phyloP scores from a whole-genome alignment of 352 stramenopile species.

The Pythium vanterpoolii region DNA sequence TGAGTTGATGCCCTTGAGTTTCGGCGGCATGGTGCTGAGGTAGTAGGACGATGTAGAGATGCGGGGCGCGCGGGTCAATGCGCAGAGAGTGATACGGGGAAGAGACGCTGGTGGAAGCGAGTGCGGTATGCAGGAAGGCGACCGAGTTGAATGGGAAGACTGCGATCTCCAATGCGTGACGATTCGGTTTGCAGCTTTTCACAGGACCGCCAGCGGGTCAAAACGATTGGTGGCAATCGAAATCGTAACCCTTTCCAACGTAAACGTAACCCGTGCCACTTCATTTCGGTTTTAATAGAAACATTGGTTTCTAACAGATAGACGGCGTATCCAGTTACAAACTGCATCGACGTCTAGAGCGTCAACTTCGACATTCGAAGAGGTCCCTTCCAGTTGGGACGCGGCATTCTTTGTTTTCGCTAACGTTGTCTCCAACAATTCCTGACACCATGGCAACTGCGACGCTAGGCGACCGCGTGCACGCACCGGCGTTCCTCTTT shows the following conservation, averaged over 20 bases:
- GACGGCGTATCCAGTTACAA: neutral
- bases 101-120: neutral
- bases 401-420: neutral
- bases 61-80: neutral
- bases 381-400: neutral
- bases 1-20: slow-evolving; percentile 82
- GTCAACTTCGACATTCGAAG: slow-evolving; percentile 28
- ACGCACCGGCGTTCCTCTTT: slow-evolving; percentile 62
- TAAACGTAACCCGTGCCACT: neutral
- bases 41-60: neutral
- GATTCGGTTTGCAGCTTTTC: neutral
- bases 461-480: slow-evolving; percentile 24
- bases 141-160: neutral
- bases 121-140: too few species aligned
- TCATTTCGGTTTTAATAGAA: neutral
- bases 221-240: slow-evolving; percentile 38
- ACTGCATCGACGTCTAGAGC: slow-evolving; percentile 12
- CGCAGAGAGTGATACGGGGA: neutral
- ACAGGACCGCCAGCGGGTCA: neutral
- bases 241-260: slow-evolving; percentile 9
- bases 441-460: neutral
- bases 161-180: neutral
- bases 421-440: neutral
- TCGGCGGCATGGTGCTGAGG: slow-evolving; percentile 21
- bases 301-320: neutral